Evolutionary conservation across 768 basidiomycete species (phyloP).

Genomic region (Gymnopilus dilepis): DNA sequence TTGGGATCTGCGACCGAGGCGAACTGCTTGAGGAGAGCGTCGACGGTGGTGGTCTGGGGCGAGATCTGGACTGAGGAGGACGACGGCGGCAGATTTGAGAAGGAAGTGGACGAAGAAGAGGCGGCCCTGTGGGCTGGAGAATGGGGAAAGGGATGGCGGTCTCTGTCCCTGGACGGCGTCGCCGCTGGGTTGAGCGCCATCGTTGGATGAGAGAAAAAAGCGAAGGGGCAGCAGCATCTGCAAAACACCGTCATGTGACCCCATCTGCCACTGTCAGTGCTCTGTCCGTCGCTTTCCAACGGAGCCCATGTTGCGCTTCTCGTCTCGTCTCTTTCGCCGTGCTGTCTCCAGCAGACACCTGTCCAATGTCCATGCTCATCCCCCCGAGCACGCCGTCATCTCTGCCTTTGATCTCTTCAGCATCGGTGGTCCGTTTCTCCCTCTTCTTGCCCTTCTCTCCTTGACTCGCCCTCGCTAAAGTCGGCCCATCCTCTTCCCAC

Average conservation of each 20-base stretch:
- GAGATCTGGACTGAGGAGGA: slow-evolving; percentile 40
- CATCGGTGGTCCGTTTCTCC: slow-evolving; percentile 69
- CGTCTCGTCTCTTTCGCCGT: not conserved
- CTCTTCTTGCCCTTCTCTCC: not conserved
- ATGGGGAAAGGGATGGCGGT: slow-evolving; percentile 42
- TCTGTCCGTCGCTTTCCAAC: slow-evolving; percentile 3
- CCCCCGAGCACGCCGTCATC: slow-evolving; percentile 86
- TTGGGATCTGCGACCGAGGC: slow-evolving; percentile 57
- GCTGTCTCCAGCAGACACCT: not conserved
- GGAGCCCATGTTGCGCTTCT: not conserved
- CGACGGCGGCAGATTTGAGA: slow-evolving; percentile 34
- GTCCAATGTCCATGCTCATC: slow-evolving; percentile 28
- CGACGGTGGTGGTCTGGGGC: slow-evolving; percentile 50
- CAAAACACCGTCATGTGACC: slow-evolving; percentile 20
- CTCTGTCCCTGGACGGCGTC: slow-evolving; percentile 37
- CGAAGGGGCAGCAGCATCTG: not conserved
- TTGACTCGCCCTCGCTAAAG: slow-evolving; percentile 29
- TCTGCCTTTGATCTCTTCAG: slow-evolving; percentile 93
- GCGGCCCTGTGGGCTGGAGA: slow-evolving; percentile 38
- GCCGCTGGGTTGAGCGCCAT: slow-evolving; percentile 2
- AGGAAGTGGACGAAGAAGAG: slow-evolving; percentile 32
- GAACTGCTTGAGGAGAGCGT: slow-evolving; percentile 60
- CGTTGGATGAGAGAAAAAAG: not conserved
- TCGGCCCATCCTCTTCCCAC: slow-evolving; percentile 58
- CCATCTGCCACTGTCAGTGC: slow-evolving; percentile 6